phyloP scores from a whole-genome alignment of 148 eudicot species.

The Rhododendron mucronatum region DNA sequence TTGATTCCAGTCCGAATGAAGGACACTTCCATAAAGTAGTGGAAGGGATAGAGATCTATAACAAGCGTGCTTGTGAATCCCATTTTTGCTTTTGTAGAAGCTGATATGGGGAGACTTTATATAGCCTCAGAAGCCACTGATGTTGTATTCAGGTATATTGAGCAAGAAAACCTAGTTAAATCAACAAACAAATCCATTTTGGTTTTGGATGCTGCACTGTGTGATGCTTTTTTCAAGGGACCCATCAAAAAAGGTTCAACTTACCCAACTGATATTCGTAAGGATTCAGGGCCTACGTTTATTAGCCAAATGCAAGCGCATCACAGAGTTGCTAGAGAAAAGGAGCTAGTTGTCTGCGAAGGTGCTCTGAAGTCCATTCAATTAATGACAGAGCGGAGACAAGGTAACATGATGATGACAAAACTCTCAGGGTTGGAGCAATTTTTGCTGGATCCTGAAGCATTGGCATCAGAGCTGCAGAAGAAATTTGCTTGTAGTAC shows the following conservation, averaged over 20 bases:
- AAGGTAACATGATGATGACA: slow-evolving; percentile 91
- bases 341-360: slow-evolving; percentile 60
- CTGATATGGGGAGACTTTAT: too few species aligned
- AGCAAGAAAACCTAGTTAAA: too few species aligned
- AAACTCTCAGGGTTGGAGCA: slow-evolving; percentile 86
- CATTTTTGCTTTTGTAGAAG: too few species aligned
- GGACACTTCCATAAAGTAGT: too few species aligned
- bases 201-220: slow-evolving; percentile 16
- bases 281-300: slow-evolving; percentile 68
- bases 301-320: slow-evolving; percentile 89
- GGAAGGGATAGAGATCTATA: too few species aligned
- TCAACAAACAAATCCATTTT: too few species aligned
- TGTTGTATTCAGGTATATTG: too few species aligned
- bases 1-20: too few species aligned
- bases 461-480: slow-evolving; percentile 84
- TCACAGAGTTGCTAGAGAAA: slow-evolving; percentile 73
- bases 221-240: slow-evolving; percentile 94
- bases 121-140: too few species aligned
- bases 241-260: slow-evolving; percentile 75
- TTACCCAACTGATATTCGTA: slow-evolving; percentile 92
- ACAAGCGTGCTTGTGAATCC: too few species aligned
- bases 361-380: slow-evolving; percentile 81
- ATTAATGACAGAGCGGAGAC: slow-evolving; percentile 82
- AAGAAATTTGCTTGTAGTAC: slow-evolving; percentile 98
- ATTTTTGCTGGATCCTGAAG: slow-evolving; percentile 76